A percentile compares a stretch with the other conserved stretches of the same genome.
Evolutionary conservation across 805 yeast genomes (phyloP).

Genomic region (Kodamaea hsintzibuensis): DNA sequence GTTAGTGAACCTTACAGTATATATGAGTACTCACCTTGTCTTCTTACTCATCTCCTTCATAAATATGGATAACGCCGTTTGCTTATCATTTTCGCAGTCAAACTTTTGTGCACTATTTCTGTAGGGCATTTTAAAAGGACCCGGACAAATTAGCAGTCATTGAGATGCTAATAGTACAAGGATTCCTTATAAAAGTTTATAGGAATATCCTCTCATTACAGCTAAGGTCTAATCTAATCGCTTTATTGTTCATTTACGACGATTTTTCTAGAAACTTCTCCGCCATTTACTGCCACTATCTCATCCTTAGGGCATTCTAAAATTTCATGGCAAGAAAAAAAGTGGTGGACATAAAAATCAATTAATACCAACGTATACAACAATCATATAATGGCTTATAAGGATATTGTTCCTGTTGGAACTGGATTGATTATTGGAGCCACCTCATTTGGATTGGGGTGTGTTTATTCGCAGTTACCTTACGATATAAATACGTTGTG

Average conservation of each 20-base stretch:
- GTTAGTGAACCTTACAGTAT: too few species aligned
- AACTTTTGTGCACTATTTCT: background rate
- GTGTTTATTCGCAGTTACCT: constrained; percentile 73
- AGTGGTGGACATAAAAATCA: background rate
- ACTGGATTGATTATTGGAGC: constrained; percentile 47
- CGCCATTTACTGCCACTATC: background rate
- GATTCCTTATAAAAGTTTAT: too few species aligned
- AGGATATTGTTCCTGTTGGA: constrained; percentile 49
- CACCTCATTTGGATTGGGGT: constrained; percentile 78
- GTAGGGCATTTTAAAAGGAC: background rate
- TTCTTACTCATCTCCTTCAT: background rate
- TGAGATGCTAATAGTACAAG: too few species aligned
- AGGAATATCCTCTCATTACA: background rate
- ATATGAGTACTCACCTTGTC: too few species aligned
- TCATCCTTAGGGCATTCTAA: background rate
- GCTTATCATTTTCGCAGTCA: background rate
- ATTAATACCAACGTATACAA: background rate
- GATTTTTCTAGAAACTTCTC: background rate
- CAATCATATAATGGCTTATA: constrained; percentile 32
- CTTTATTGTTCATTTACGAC: background rate
- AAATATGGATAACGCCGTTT: background rate
- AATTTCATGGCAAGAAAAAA: background rate
- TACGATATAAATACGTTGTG: constrained; percentile 80
- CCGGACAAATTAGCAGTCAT: too few species aligned
- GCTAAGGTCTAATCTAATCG: too few species aligned